Base-by-base conservation (phyloP, 257 asterid species). In the Asclepias syriaca region DNA sequence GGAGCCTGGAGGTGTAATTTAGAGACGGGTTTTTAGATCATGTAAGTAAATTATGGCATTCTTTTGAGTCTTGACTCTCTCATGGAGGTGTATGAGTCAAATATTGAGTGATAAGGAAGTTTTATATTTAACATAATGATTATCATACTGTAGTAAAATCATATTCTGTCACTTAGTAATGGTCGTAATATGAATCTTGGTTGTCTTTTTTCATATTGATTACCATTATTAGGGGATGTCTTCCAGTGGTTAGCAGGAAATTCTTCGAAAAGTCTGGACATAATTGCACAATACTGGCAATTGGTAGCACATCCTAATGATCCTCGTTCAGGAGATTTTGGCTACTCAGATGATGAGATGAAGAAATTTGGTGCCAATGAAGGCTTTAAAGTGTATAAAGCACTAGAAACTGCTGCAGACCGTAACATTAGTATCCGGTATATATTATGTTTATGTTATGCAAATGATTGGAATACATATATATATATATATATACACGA, bases 281-380 rank as follows among this genome's bases (percentile, higher is more conserved):
- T 92, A 80, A 89, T 92, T 72, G 96, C 93, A 22, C 97, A 92
- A 24, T 92, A 92, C 81, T 92, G 97, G 97, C 91, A 86, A 76
- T 77, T 91, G 74, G 15, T 84, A 50, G 86, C 96, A 22, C 84
- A 77, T 55, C 95, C 96, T 0, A 50, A 86, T 6, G 88, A 91
- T 81, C 87, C 96, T 72, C 95, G 76, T 64, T 89, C 96, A 2
- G 96, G 91, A 74, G 97, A 91, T 77, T 89, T 89, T 54, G 96
- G 96, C 53, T 92, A 85, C 70, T 84, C 96, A 32, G 74, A 88
- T 69, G 88, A 87, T 29, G 88, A 87, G n/a, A 85, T 91, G 93
- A 68, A 29, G 68, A 86, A 79, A 73, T 89, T 92, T 83, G 97
- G 96, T 61, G 91, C 95, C 74, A 73, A 76, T 37, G 83, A 88